Evolutionary conservation across 768 basidiomycete species (phyloP).

Genomic region (Pulveroboletus sp.): DNA sequence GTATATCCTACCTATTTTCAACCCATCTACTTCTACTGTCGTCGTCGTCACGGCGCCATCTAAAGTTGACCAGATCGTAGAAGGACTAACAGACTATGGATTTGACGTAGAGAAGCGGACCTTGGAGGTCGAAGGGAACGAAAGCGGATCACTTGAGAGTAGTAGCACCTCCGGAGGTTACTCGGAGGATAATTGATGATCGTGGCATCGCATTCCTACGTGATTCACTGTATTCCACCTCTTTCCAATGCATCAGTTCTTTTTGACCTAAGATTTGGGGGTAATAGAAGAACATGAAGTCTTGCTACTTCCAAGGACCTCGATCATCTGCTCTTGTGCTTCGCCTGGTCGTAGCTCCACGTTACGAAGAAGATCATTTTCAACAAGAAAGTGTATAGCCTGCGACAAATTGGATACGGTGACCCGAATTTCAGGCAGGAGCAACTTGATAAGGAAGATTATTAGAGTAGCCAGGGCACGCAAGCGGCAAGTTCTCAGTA

Average conservation of each 20-base stretch:
- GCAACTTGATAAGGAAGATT: slow-evolving; percentile 43
- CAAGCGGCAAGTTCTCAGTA: slow-evolving; percentile 32
- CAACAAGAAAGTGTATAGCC: slow-evolving; percentile 84
- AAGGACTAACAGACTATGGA: slow-evolving; percentile 60
- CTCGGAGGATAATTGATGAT: slow-evolving; percentile 16
- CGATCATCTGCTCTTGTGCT: slow-evolving; percentile 57
- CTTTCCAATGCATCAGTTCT: not conserved
- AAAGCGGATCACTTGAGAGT: slow-evolving; percentile 33
- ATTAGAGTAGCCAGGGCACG: slow-evolving; percentile 3
- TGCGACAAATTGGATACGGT: slow-evolving; percentile 92
- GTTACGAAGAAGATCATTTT: slow-evolving; percentile 78
- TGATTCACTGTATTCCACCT: not conserved
- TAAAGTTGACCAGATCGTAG: slow-evolving; percentile 67
- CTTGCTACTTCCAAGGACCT: slow-evolving; percentile 43
- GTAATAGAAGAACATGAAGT: not conserved
- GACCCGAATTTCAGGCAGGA: slow-evolving; percentile 80
- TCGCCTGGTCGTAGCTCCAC: slow-evolving; percentile 83
- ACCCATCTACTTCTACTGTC: slow-evolving; percentile 66
- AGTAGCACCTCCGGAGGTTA: slow-evolving; percentile 32
- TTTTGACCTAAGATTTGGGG: not conserved
- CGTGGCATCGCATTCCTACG: not conserved
- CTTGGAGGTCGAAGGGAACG: slow-evolving; percentile 57
- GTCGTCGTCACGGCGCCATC: slow-evolving; percentile 81
- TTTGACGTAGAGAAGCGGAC: slow-evolving; percentile 74
- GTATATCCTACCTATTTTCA: slow-evolving; percentile 84